Evolutionary conservation across 352 stramenopile genomes (phyloP).

Genomic region (Globisporangium paroecandrum): DNA sequence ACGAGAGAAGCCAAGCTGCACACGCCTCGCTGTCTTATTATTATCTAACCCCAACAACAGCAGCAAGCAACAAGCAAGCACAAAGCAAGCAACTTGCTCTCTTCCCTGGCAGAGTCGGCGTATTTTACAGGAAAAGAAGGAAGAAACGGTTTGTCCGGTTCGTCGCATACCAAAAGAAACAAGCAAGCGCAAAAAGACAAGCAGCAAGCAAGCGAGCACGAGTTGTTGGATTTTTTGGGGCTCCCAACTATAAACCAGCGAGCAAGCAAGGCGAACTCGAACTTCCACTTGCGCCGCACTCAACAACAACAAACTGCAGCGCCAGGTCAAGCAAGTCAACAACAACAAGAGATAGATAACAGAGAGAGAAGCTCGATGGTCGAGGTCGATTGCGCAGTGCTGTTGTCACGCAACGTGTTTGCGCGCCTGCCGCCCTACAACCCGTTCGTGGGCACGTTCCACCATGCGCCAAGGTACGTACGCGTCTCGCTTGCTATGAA

Average conservation of each 20-base stretch:
- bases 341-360: not conserved
- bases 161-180: constrained; percentile 10
- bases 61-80: not conserved
- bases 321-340: not conserved
- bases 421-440: constrained; percentile 84
- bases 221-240: not conserved
- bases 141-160: constrained; percentile 10
- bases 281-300: not conserved
- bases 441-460: constrained; percentile 87
- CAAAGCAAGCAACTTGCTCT: not conserved
- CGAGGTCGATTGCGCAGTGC: constrained; percentile 36
- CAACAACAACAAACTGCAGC: not conserved
- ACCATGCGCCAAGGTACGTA: constrained; percentile 80
- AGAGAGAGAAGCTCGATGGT: constrained; percentile 20
- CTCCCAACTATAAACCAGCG: not conserved
- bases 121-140: not conserved
- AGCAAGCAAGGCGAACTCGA: not conserved
- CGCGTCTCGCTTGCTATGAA: not conserved
- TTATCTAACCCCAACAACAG: not conserved
- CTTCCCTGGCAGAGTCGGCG: not conserved
- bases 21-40: not conserved
- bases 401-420: constrained; percentile 69
- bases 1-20: constrained; percentile 6
- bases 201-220: constrained; percentile 1
- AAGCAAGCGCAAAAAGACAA: constrained; percentile 2